phyloP scores from a whole-genome alignment of 257 asterid species.

The Fraxinus excelsior region DNA sequence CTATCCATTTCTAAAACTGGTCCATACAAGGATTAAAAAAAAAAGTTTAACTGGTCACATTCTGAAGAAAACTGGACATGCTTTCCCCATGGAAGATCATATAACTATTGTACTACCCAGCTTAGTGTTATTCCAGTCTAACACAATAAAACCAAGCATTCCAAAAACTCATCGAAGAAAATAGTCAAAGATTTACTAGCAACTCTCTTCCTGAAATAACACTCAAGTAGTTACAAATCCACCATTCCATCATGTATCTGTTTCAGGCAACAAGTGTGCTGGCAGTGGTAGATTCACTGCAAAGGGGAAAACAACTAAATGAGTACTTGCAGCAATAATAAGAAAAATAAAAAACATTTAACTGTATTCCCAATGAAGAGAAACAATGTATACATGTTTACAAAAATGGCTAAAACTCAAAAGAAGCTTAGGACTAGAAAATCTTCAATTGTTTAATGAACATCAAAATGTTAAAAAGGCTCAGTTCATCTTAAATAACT shows the following conservation, averaged over 20 bases:
- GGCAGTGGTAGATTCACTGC: slow-evolving; percentile 72
- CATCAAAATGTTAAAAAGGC: background rate
- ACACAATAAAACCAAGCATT: background rate
- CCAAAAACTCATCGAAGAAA: background rate
- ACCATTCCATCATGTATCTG: slow-evolving; percentile 2
- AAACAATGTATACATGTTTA: background rate
- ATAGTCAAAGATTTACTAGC: background rate
- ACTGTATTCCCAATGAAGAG: background rate
- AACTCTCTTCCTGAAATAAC: slow-evolving; percentile 17
- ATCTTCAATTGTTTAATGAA: background rate
- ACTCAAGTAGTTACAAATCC: slow-evolving; percentile 23
- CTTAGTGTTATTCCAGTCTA: background rate
- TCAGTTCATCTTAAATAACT: background rate
- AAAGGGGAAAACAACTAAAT: slow-evolving; percentile 11
- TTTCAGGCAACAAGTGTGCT: slow-evolving; percentile 63
- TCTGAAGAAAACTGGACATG: background rate
- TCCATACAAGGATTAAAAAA: background rate
- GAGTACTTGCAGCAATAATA: background rate
- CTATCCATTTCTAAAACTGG: background rate
- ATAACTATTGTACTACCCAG: background rate
- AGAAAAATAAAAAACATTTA: background rate
- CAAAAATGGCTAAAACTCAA: background rate
- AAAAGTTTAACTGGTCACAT: background rate
- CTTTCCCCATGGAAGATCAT: background rate
- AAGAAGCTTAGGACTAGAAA: background rate